These are phyloP conservation scores for Phytophthora cryptogea DNA, from an alignment of 352 stramenopile genomes.

Conservation along the genomic window DNA sequence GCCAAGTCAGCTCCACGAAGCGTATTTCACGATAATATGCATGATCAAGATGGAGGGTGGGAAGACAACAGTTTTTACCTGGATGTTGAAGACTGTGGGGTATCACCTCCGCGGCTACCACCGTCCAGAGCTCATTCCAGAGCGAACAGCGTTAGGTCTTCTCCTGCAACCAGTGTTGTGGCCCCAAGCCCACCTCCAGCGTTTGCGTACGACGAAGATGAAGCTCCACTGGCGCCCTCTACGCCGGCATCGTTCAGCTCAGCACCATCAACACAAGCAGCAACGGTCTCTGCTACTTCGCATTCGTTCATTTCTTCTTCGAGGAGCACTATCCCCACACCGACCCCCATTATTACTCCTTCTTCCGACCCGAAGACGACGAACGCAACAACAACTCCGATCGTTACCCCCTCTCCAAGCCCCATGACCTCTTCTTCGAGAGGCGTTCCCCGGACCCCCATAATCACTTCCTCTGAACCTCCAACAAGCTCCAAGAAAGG, in stretches of 20 bases:
- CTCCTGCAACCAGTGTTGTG: slow-evolving; percentile 16
- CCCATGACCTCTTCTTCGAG: slow-evolving; percentile 8
- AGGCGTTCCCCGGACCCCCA: neutral
- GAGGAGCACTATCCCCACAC: neutral
- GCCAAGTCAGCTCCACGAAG: slow-evolving; percentile 15
- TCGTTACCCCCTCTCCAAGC: neutral
- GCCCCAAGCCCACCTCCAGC: slow-evolving; percentile 14
- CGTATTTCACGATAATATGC: slow-evolving; percentile 7
- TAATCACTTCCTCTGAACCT: neutral
- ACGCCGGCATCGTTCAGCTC: neutral
- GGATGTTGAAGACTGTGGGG: slow-evolving; percentile 22
- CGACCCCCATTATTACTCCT: neutral
- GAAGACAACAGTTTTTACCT: slow-evolving; percentile 35
- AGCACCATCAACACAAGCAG: neutral
- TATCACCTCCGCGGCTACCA: slow-evolving; percentile 32
- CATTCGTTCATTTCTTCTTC: slow-evolving; percentile 17
- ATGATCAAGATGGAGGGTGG: slow-evolving; percentile 5
- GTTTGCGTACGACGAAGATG: slow-evolving; percentile 7
- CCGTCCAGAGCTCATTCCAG: slow-evolving; percentile 26
- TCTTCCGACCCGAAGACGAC: neutral
- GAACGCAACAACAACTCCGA: neutral
- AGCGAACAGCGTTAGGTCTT: slow-evolving; percentile 23
- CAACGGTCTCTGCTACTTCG: neutral
- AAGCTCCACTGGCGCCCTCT: neutral
- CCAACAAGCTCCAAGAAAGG: neutral